Evolutionary conservation across 352 stramenopile genomes (phyloP), one percentile per base, ranked within the genome.

Genomic region (Globisporangium perplexum): DNA sequence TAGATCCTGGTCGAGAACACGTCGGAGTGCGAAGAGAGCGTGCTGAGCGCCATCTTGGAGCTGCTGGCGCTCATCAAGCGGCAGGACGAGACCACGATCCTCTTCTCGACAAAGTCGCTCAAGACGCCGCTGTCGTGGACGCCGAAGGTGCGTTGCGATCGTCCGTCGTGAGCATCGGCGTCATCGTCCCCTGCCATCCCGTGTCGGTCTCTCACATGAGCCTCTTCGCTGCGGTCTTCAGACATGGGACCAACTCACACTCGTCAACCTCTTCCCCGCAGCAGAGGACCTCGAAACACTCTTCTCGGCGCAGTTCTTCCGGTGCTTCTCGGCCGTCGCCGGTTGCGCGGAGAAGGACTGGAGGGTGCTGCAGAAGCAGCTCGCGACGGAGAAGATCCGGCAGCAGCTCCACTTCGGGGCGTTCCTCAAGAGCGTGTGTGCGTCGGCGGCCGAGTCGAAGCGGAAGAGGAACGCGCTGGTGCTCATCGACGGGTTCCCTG

Each of bases 1-100:
- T 50, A 84, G 75, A 65, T 86, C 38, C 49, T 86, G 26, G 56
- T 86, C 14, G 65, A 78, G 51, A 81, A 77, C 45, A 56, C 65
- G 12, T 69, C 69, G 4, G 59, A 84, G 47, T 73, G 68, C 18
- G 66, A 81, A 10, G 75, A 82, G 53, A 41, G 18, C 6, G 41
- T 22, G 3, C 59, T 86, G 45, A 59, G 72, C 39, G 63, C 66
- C 6, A 53, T 73, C 0, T 28, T 86, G 5, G 67, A 79, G 12
- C 47, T 86, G 8, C 62, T 77, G 3, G 18, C 54, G 14, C 48
- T 83, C 18, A 54, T 78, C 17, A 71, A 70, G 41, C 63, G 68
- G 31, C 77, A 74, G 43, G 67, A 62, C 18, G 66, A 65, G 18
- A 68, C 71, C 53, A 67, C 50, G 2, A 63, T 81, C 3, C 71